These are phyloP conservation scores for Penicillium egyptiacum DNA, from an alignment of 495 filamentous ascomycete genomes.

Conservation along the genomic window DNA sequence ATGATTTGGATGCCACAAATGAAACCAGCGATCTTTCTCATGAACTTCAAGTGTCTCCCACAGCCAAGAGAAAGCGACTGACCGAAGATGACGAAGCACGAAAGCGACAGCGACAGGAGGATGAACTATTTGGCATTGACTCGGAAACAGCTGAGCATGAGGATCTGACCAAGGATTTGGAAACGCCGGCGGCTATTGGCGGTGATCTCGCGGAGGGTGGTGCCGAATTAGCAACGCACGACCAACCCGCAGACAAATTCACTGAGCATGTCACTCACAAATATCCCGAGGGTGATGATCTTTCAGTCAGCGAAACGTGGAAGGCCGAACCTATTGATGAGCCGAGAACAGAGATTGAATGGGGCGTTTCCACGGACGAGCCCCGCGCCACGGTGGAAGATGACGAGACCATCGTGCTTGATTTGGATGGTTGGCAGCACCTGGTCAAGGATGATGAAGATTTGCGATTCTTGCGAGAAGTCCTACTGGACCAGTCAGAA, in stretches of 20 bases:
- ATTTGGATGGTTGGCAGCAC: constrained; percentile 77
- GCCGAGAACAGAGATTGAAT: constrained; percentile 52
- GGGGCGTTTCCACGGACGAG: constrained; percentile 59
- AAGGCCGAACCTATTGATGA: constrained; percentile 25
- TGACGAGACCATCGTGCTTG: constrained; percentile 62
- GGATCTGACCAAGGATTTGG: not conserved
- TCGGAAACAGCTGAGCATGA: constrained; percentile 14
- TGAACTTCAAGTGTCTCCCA: constrained; percentile 34
- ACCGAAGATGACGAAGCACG: constrained; percentile 59
- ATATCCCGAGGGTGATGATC: constrained; percentile 15
- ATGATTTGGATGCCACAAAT: constrained; percentile 10
- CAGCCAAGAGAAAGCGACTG: constrained; percentile 70
- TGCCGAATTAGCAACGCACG: constrained; percentile 6
- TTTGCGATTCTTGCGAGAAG: constrained; percentile 55
- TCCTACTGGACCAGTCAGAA: constrained; percentile 46
- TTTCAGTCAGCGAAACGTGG: constrained; percentile 29
- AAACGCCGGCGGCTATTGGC: constrained; percentile 2
- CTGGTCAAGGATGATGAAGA: constrained; percentile 80
- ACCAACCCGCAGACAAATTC: constrained; percentile 4
- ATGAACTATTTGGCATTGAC: constrained; percentile 67
- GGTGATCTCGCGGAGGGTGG: constrained; percentile 9
- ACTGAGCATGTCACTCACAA: constrained; percentile 4
- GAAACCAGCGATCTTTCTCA: constrained; percentile 8
- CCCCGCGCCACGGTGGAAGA: constrained; percentile 68
- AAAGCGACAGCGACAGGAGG: constrained; percentile 74